phyloP scores from a whole-genome alignment of 106 monocot genomes.

The Narthecium ossifragum region DNA sequence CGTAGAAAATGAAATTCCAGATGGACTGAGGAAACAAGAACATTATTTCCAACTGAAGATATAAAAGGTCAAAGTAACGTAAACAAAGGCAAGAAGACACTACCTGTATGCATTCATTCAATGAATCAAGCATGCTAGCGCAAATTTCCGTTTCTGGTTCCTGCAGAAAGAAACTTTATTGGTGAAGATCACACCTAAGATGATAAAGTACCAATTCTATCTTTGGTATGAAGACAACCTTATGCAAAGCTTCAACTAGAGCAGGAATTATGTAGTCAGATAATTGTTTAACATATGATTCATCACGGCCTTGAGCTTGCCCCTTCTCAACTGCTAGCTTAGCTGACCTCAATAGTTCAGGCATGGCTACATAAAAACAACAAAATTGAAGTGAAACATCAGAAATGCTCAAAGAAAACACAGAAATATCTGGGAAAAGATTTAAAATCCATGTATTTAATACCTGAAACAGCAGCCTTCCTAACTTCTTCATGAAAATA shows the following conservation, averaged over 20 bases:
- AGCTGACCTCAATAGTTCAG: conserved; percentile 79
- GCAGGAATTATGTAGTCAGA: conserved; percentile 87
- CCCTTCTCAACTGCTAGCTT: conserved; percentile 90
- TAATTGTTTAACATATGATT: conserved; percentile 86
- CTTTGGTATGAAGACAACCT: conserved; percentile 33
- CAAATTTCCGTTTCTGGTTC: conserved; percentile 92
- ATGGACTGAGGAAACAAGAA: too few relatives aligned
- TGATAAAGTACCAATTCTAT: too few relatives aligned
- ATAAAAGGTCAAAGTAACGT: too few relatives aligned
- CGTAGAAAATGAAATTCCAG: too few relatives aligned
- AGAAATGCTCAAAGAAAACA: neutral
- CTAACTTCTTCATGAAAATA: conserved; percentile 97
- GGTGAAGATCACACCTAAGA: neutral
- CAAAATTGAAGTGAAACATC: neutral
- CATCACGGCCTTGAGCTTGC: conserved; percentile 73
- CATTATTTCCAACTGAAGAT: too few relatives aligned
- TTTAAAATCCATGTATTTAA: neutral
- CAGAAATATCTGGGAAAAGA: neutral
- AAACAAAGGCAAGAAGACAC: too few relatives aligned
- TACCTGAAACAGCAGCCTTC: conserved; percentile 96
- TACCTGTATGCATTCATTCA: conserved; percentile 97
- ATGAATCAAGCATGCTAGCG: conserved; percentile 82
- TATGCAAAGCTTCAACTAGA: conserved; percentile 89
- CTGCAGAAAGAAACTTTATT: conserved; percentile 21
- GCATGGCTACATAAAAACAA: conserved; percentile 58